A percentile compares a stretch with the other conserved stretches of the same genome.
Evolutionary conservation across 345 rosid species (phyloP).

Genomic region (Pugionium dolabratum): DNA sequence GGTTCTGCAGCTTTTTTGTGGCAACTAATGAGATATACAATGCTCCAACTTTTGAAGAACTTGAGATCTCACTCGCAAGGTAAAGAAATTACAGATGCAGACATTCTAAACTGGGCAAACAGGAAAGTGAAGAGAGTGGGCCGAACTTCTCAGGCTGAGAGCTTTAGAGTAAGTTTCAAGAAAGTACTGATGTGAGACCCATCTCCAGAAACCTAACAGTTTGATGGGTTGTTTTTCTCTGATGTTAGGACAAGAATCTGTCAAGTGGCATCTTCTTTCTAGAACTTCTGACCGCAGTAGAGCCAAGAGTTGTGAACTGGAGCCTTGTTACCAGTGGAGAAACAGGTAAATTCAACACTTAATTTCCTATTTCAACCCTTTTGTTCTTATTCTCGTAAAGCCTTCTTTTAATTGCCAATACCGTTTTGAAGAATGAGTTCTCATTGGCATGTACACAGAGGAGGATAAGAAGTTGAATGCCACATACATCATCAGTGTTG

Average conservation of each 20-base stretch:
- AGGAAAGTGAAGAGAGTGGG: conserved; percentile 76
- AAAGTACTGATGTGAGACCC: neutral
- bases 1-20: conserved; percentile 71
- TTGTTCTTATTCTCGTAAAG: neutral
- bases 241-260: conserved; percentile 70
- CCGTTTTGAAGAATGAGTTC: neutral
- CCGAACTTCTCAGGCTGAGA: conserved; percentile 71
- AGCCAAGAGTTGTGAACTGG: conserved; percentile 96
- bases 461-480: conserved; percentile 96
- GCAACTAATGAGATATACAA: conserved; percentile 96
- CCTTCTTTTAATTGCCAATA: neutral
- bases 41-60: conserved; percentile 95
- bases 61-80: conserved; percentile 87
- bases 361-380: neutral
- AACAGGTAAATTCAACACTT: conserved; percentile 53
- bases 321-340: conserved; percentile 79
- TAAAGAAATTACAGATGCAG: conserved; percentile 87
- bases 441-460: conserved; percentile 49
- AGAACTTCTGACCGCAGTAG: conserved; percentile 85
- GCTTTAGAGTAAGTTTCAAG: conserved; percentile 73
- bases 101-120: conserved; percentile 91
- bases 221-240: conserved; percentile 24
- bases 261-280: conserved; percentile 83
- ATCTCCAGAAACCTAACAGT: conserved; percentile 24
- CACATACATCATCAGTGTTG: conserved; percentile 94